Evolutionary conservation across 495 filamentous ascomycete genomes (phyloP), one percentile per base, ranked within the genome.

Genomic region (Glutinoglossum americanum): DNA sequence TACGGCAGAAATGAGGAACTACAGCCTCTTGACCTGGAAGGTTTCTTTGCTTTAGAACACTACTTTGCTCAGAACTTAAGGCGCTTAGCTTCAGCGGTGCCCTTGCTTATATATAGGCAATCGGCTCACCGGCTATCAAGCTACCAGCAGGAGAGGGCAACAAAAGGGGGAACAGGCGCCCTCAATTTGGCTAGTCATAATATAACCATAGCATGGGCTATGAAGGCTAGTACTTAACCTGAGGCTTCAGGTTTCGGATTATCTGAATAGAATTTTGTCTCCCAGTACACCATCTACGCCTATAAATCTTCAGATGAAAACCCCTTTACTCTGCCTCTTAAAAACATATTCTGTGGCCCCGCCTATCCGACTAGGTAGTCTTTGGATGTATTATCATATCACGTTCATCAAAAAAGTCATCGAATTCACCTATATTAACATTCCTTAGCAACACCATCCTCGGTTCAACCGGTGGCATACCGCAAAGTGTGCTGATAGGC

Each of bases 1-100:
- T 85, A 62, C 75, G 79, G 39, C 77, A 80, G 45, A 74, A 69
- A 61, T 72, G 62, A 66, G 15, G 2, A 28, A 10, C 15, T 30
- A 4, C 17, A 5, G 5, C 26, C n/a, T 21, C 10, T 45, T 13
- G 5, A 21, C 17, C n/a, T 23, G 17, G 17, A 5, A 10, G 5
- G 13, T 17, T 2, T 15, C 37, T 21, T 45, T 45, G 2, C 13
- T 23, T 11, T 11, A 10, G 19, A 21, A 21, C 21, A 10, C 41
- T 2, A 7, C 3, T 17, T 15, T 15, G 37, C 37, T 15, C 1
- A 39, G 15, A 13, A 2, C 37, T 39, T 2, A 11, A 39, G 5
- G 15, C 15, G 15, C 15, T 15, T 9, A 39, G 5, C 30, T 33
- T 9, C n/a, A n/a, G n/a, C n/a, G n/a, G n/a, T n/a, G n/a, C n/a